Base-by-base conservation (phyloP, 2,329 filamentous ascomycete genomes). In the Exophiala sideris region DNA sequence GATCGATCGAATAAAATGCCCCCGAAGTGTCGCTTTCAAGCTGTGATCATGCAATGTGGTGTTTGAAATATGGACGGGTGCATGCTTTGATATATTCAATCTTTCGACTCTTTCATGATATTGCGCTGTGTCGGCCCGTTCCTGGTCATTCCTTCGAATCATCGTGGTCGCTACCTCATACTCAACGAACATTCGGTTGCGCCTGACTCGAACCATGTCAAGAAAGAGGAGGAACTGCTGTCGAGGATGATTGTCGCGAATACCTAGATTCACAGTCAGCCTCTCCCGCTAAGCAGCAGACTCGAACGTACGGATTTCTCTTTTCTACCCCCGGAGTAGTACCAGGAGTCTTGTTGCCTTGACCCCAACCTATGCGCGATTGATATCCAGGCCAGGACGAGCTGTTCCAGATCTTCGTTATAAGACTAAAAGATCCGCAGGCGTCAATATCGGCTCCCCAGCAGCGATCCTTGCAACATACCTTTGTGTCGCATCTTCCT, bases 401-500 rank as follows among this genome's bases (percentile, higher is more conserved):
- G 48, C 73, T 67, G 56, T 77, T 77, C 76, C 76, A 78, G 52
- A 76, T 71, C 50, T 76, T 77, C 51, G 76, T 74, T 7, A 78
- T 68, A 12, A 77, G 64, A 63, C 75, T 77, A 50, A 29, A 47
- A 29, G 32, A 8, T 8, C 24, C 35, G 32, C 46, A 48, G 39
- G 39, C 44, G 44, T 46, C 29, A 29, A 29, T 45, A 14, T 29
- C 18, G 20, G 41, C 12, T 29, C 3, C 32, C 12, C 7, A 14
- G n/a, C 18, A 5, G 35, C 36, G 10, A 14, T 36, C 41, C 3
- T 20, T 21, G 42, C 20, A 35, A 21, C 63, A 24, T 61, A 78
- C 76, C 73, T 79, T 69, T 86, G 83, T 44, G 80, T 83, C 67
- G 70, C 76, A 65, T 85, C 82, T 60, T 78, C 76, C 62, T 83